Conservation (phyloP, 805 yeast species). For the Yarrowia phangngaensis region DNA sequence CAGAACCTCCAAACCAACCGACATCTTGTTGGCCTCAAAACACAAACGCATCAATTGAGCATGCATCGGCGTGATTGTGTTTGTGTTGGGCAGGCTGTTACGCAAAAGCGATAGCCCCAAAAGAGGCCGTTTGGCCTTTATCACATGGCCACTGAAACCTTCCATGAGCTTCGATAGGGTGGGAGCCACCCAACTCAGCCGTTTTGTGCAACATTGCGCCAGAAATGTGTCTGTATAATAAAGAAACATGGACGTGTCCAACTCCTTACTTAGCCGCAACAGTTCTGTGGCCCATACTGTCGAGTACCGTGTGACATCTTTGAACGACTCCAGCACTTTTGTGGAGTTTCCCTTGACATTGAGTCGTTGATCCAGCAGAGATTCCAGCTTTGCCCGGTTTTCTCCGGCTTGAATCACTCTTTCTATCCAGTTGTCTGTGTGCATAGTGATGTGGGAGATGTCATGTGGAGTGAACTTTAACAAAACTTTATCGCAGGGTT, state of each 20-base stretch:
- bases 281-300: constrained; percentile 21
- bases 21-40: constrained; percentile 5
- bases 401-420: constrained; percentile 3
- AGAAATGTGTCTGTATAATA: constrained; percentile 10
- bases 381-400: not conserved
- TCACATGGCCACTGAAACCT: constrained; percentile 3
- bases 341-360: constrained; percentile 6
- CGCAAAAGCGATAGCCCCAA: constrained; percentile 6
- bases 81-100: not conserved
- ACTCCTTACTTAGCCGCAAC: constrained; percentile 1
- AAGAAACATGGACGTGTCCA: constrained; percentile 6
- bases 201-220: not conserved
- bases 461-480: not conserved
- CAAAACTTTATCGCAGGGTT: not conserved
- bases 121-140: constrained; percentile 2
- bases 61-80: constrained; percentile 24
- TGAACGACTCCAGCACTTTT: constrained; percentile 11
- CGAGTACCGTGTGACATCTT: constrained; percentile 5
- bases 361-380: constrained; percentile 3
- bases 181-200: not conserved
- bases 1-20: constrained; percentile 10
- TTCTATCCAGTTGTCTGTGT: constrained; percentile 7
- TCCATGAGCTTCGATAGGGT: constrained; percentile 6
- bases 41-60: constrained; percentile 20
- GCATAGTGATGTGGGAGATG: not conserved